Conservation (phyloP, 768 basidiomycete species). For the Phanerochaete sordida region DNA sequence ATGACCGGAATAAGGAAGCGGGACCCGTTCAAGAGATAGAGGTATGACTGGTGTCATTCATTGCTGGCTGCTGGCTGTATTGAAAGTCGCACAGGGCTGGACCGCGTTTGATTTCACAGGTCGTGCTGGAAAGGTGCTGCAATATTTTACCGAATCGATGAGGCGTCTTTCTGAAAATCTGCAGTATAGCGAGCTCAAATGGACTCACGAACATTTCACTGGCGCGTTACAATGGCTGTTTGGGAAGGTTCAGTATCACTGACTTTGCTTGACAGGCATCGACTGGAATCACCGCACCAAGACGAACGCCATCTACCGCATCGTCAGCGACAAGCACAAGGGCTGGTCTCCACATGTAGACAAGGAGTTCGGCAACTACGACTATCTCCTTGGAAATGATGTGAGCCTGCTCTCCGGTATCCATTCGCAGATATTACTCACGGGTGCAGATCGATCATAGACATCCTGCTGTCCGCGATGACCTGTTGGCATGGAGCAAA, state of each 20-base stretch:
- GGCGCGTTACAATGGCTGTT: constrained; percentile 37
- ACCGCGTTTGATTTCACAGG: constrained; percentile 86
- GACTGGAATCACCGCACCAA: constrained; percentile 78
- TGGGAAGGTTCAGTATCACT: not conserved
- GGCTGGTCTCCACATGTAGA: constrained; percentile 85
- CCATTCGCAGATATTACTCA: not conserved
- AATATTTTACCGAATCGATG: constrained; percentile 11
- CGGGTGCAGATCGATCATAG: constrained; percentile 69
- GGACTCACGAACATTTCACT: constrained; percentile 79
- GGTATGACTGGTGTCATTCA: constrained; percentile 34
- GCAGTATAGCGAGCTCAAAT: constrained; percentile 69
- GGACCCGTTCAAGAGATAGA: constrained; percentile 64
- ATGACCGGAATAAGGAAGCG: constrained; percentile 60
- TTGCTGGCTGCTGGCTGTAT: not conserved
- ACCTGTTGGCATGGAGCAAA: constrained; percentile 71
- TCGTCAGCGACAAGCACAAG: constrained; percentile 61
- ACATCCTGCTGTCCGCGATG: constrained; percentile 75
- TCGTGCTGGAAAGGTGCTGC: constrained; percentile 61
- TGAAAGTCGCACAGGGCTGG: constrained; percentile 54
- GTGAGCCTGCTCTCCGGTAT: constrained; percentile 34
- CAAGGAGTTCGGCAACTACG: constrained; percentile 83
- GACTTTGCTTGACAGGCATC: constrained; percentile 45
- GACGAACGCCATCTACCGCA: constrained; percentile 66
- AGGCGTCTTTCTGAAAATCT: not conserved
- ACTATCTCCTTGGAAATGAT: constrained; percentile 74